Conservation (phyloP, 306 rosid species). For the Notholithocarpus densiflorus region DNA sequence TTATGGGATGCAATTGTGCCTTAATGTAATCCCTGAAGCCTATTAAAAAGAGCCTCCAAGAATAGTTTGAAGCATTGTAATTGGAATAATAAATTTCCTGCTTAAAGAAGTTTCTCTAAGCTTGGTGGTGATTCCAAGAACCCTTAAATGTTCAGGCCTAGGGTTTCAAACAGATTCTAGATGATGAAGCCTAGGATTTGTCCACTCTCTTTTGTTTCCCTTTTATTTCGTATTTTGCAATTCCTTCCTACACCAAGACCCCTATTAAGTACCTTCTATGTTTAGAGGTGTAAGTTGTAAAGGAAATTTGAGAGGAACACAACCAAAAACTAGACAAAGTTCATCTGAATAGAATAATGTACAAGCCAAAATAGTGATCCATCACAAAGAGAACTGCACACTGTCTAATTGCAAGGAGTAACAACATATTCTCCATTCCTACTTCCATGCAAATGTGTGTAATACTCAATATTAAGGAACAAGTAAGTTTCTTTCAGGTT, state of each 20-base stretch:
- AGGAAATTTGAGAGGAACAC: neutral
- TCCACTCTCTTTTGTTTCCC: too few species aligned
- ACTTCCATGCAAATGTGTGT: neutral
- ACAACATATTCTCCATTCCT: conserved; percentile 2
- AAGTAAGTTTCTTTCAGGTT: neutral
- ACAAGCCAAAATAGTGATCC: neutral
- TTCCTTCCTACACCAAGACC: neutral
- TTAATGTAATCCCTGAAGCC: too few species aligned
- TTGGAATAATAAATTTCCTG: too few species aligned
- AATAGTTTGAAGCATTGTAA: too few species aligned
- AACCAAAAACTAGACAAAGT: neutral
- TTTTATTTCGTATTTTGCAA: too few species aligned
- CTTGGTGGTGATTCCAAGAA: too few species aligned
- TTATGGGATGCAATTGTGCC: too few species aligned
- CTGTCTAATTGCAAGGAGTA: neutral
- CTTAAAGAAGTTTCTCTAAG: too few species aligned
- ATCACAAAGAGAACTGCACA: neutral
- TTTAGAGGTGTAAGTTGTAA: neutral
- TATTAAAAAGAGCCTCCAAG: too few species aligned
- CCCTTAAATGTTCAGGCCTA: too few species aligned
- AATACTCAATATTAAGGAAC: neutral
- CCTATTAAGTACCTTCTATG: neutral
- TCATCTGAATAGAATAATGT: neutral
- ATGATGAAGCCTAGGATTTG: too few species aligned
- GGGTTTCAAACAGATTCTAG: too few species aligned